Base-by-base conservation (phyloP, 305 asterid species). In the Nicotiana rustica region DNA sequence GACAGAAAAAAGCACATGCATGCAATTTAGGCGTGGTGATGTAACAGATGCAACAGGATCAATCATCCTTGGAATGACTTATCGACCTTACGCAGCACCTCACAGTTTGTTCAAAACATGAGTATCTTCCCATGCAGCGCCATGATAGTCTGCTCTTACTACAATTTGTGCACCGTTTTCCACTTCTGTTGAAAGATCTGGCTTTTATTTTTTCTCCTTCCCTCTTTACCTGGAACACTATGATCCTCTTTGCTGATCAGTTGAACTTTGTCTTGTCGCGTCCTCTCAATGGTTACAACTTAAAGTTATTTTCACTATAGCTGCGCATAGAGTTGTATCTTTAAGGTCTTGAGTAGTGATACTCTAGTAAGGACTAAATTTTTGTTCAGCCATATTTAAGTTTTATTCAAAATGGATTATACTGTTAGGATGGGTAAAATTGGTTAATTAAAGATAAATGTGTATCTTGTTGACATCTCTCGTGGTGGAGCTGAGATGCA, bases 321-420 rank as follows among this genome's bases (percentile, higher is more conserved):
- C 10, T 12, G 67, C 67, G 1, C 12, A 8, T 19, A 8, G 5
- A 19, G 33, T 61, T 4, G 10, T 61, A 8, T 61, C 14, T 19
- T 60, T 61, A 61, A 61, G 67, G 67, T 61, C 25, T 18, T 61
- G 67, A 61, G 33, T 19, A 8, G 67, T 61, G 67, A 19, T 12
- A 61, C 3, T 61, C 67, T 61, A 61, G 10, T 10, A 61, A 61
- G 33, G 14, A 61, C 33, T 61, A n/a, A 59, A 61, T 33, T 67
- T 9, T 67, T 10, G 52, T 67, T 67, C 75, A 67, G n/a, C 52
- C 52, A 67, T 67, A 67, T 35, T 67, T 35, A 38, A 35, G 75
- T 33, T 67, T 41, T 67, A 67, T 67, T 67, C 49, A 67, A 33
- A 67, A 33, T 67, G 44, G 71, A 13, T 66, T 31, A 66, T 66